Percentiles rank a stretch among this genome's conserved stretches.
phyloP scores from a whole-genome alignment of 176 grass and related monocot species.

The Zoysia pacifica region DNA sequence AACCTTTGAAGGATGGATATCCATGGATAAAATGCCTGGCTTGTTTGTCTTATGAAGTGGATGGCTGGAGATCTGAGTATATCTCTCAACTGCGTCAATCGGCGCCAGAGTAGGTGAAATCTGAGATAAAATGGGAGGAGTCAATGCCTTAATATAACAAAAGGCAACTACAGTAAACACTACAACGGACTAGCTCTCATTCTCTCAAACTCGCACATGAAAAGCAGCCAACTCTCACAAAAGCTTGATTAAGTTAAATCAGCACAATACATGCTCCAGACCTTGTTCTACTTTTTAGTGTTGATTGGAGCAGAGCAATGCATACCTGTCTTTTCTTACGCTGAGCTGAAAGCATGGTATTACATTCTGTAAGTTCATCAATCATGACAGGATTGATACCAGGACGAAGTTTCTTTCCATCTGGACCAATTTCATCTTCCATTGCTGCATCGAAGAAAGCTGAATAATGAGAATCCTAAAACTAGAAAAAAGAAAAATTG shows the following conservation, averaged over 20 bases:
- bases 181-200: not conserved
- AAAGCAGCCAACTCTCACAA: conserved; percentile 19
- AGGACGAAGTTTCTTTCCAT: conserved; percentile 88
- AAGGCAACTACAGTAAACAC: not conserved
- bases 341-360: conserved; percentile 88
- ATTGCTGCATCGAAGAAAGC: conserved; percentile 54
- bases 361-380: conserved; percentile 91
- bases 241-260: not conserved
- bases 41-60: conserved; percentile 98
- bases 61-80: conserved; percentile 93
- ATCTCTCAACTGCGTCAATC: conserved; percentile 75
- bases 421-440: conserved; percentile 84
- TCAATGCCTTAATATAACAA: conserved; percentile 10
- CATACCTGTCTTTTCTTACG: conserved; percentile 97
- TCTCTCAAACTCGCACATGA: not conserved
- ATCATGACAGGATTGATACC: conserved; percentile 86
- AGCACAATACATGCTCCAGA: not conserved
- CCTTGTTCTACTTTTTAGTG: conserved; percentile 3
- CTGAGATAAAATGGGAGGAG: conserved; percentile 42
- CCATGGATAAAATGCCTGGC: conserved; percentile 92
- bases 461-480: conserved; percentile 22
- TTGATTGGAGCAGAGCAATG: not conserved
- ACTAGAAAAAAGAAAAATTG: conserved; percentile 12
- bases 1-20: conserved; percentile 97
- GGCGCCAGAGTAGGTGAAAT: conserved; percentile 65